A percentile compares a stretch with the other conserved stretches of the same genome.
Evolutionary conservation across 108 stramenopile genomes (phyloP).

Genomic region (Licmophora abbreviata): DNA sequence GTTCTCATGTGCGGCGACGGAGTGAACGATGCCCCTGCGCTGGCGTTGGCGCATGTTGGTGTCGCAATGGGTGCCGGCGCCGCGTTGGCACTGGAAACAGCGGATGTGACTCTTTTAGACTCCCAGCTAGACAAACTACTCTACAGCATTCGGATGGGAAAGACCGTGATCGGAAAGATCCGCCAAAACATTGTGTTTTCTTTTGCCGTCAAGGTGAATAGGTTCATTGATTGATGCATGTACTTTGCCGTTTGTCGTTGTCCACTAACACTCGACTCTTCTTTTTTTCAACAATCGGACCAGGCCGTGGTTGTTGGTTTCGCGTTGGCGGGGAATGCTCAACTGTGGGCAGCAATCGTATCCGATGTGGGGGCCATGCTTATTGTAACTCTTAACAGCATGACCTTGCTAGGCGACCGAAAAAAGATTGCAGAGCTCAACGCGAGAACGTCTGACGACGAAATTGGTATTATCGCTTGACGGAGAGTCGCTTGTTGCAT

Average conservation of each 20-base stretch:
- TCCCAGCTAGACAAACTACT: conserved; percentile 60
- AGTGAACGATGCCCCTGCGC: conserved; percentile 95
- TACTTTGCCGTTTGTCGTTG: conserved; percentile 50
- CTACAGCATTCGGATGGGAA: conserved; percentile 49
- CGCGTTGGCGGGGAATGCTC: conserved; percentile 41
- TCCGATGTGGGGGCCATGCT: conserved; percentile 80
- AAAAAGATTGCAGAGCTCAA: not conserved
- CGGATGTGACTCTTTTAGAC: conserved; percentile 71
- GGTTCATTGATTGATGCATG: too few relatives aligned
- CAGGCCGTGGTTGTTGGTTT: conserved; percentile 59
- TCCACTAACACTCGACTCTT: too few relatives aligned
- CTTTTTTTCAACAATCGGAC: too few relatives aligned
- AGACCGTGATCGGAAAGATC: conserved; percentile 53
- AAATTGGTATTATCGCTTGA: not conserved
- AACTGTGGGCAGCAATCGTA: conserved; percentile 59
- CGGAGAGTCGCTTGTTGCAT: not conserved
- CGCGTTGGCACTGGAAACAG: conserved; percentile 90
- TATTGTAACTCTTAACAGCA: conserved; percentile 69
- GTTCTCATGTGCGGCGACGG: conserved; percentile 93
- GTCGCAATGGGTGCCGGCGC: conserved; percentile 96
- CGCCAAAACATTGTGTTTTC: conserved; percentile 61
- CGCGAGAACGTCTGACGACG: not conserved
- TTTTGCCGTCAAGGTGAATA: conserved; percentile 41
- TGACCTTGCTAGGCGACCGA: conserved; percentile 45
- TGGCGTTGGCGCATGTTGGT: conserved; percentile 88